Evolutionary conservation across 495 filamentous ascomycete genomes (phyloP), one percentile per base, ranked within the genome.

Genomic region (Cercophora scortea): DNA sequence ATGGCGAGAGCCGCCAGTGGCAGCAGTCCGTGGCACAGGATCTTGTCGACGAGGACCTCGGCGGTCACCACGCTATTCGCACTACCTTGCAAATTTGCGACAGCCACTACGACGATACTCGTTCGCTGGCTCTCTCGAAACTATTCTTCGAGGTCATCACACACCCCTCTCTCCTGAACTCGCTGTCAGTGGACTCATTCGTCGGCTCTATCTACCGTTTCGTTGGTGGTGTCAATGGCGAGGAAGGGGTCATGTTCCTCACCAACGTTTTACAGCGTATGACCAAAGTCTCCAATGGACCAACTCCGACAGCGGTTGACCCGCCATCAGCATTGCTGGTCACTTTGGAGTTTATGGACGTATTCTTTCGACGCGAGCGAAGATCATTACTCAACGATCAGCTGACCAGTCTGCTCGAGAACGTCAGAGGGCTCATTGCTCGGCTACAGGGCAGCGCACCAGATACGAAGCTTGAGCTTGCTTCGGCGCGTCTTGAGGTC

Each of bases 121-220:
- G 36, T 13, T 38, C 10, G 9, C 36, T 38, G 10, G 36, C 36
- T 38, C 36, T 38, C 10, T 13, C 9, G 36, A 25, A 1, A 8
- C 33, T 8, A 38, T 51, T 33, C 46, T 57, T 25, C 0, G 15
- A 12, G 6, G 34, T 34, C 6, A 49, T 57, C 32, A 57, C 54
- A 3, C 54, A 57, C 45, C 18, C 19, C 3, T 40, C 42, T 0
- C n/a, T 57, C 4, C 45, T 57, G 38, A 32, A 43, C 17, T 57
- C 8, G 13, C 8, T 57, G 19, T 57, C 54, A 0, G 43, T 57
- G 12, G 54, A 49, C 32, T 34, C 32, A 8, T 57, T 34, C 6
- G 44, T 57, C 0, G 54, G 54, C 9, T 41, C 45, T 9, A 47
- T 57, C 13, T 57, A 52, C n/a, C 54, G 54, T 25, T 10, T 52